A percentile compares a stretch with the other conserved stretches of the same genome.
phyloP scores from a whole-genome alignment of 108 stramenopile genomes.

The Hondaea fermentalgiana region DNA sequence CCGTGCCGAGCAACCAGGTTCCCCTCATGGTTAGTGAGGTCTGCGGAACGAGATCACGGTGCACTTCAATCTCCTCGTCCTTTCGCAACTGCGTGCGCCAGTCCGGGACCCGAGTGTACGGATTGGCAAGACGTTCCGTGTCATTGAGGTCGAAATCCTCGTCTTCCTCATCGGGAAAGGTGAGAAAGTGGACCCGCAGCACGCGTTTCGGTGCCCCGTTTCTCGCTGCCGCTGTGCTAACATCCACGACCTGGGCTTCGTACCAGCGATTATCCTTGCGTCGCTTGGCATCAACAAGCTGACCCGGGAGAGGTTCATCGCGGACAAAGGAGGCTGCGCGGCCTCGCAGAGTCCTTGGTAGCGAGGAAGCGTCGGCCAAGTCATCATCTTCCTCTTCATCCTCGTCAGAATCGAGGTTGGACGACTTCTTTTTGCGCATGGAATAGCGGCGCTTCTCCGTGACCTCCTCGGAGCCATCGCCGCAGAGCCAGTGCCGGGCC shows the following conservation, averaged over 20 bases:
- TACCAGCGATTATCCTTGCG: background rate
- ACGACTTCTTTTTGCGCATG: background rate
- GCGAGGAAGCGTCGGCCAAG: background rate
- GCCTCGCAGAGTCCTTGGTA: background rate
- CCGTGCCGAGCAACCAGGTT: background rate
- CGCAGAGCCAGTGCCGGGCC: background rate
- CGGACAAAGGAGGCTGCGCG: background rate
- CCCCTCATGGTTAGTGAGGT: background rate
- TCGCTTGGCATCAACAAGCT: background rate
- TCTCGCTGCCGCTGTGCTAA: background rate
- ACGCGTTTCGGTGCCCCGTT: background rate
- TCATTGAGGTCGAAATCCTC: background rate
- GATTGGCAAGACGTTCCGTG: background rate
- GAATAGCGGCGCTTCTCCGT: background rate
- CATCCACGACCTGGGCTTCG: background rate
- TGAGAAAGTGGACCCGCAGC: background rate
- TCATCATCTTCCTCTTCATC: too few species aligned
- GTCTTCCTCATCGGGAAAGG: background rate
- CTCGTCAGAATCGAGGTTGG: background rate
- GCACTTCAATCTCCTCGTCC: background rate
- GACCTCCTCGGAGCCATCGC: background rate
- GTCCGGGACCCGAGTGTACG: constrained; percentile 13
- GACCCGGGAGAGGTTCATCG: background rate
- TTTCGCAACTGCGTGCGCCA: constrained; percentile 14
- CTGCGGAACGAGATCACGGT: background rate